phyloP scores from a whole-genome alignment of 257 asterid genomes.

The Jacaranda copaia region DNA sequence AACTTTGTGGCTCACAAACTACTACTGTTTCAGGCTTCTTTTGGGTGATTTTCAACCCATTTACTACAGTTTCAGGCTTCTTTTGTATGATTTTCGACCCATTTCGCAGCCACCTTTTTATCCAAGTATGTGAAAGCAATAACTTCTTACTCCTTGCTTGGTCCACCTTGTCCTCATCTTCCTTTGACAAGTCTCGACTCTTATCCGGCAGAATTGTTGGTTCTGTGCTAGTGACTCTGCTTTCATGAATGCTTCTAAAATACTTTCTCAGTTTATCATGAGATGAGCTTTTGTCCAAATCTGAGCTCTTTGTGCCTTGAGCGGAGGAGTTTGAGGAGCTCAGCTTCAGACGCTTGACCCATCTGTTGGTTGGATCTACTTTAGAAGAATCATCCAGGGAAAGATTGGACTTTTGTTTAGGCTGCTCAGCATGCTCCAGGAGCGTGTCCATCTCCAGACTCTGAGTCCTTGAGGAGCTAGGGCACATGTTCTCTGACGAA shows the following conservation, averaged over 20 bases:
- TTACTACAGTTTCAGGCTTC: conserved; percentile 37
- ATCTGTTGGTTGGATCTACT: conserved; percentile 58
- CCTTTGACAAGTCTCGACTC: conserved; percentile 25
- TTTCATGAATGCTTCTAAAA: conserved; percentile 31
- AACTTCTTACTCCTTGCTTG: conserved; percentile 35
- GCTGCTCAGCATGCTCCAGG: conserved; percentile 55
- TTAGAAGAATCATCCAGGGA: conserved; percentile 28
- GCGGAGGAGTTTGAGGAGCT: conserved; percentile 47
- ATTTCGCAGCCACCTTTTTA: conserved; percentile 65
- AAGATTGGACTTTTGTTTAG: conserved; percentile 41
- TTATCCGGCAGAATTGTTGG: conserved; percentile 25
- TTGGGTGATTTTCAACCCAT: conserved; percentile 32
- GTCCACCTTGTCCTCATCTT: conserved; percentile 5
- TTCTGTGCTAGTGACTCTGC: conserved; percentile 38
- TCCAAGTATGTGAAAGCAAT: conserved; percentile 69
- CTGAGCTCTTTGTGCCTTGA: conserved; percentile 52
- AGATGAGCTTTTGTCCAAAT: conserved; percentile 39
- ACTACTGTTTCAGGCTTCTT: conserved; percentile 45
- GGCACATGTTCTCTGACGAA: conserved; percentile 45
- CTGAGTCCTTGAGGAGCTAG: conserved; percentile 74
- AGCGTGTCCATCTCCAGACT: conserved; percentile 75
- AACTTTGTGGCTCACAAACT: conserved; percentile 54
- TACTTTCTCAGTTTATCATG: conserved; percentile 40
- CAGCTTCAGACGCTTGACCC: conserved; percentile 81
- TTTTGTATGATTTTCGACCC: conserved; percentile 33